Evolutionary conservation across 495 filamentous ascomycete species (phyloP), one percentile per base, ranked within the genome.

Genomic region (Aspergillus nanangensis): DNA sequence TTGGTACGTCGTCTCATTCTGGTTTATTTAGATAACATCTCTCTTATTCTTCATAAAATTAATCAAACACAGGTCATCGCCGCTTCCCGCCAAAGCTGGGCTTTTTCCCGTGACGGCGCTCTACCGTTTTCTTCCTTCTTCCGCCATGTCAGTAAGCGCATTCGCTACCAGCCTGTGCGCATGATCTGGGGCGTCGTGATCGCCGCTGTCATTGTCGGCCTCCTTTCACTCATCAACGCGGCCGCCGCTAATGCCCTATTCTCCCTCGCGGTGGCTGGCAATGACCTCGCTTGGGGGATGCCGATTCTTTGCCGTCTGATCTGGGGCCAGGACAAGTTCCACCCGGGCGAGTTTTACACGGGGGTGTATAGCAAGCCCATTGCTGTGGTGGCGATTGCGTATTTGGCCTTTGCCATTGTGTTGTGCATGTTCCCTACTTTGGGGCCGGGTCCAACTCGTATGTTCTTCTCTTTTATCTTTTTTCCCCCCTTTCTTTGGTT

Each of bases 41-140:
- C 32, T 8, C 3, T 38, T 11, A 7, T 29, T 29, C 11, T 29
- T 29, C 25, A n/a, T n/a, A n/a, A n/a, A n/a, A n/a, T n/a, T n/a
- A n/a, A n/a, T n/a, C n/a, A n/a, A n/a, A n/a, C 2, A 18, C 25
- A 70, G 70, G 54, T 77, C 32, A 71, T 86, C 25, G 81, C 81
- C 32, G 68, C 75, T 7, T 74, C 71, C 24, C 68, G 80, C 5
- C 79, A 83, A 53, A 68, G 67, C 49, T 83, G 80, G 79, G 79
- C 79, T 17, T 83, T 83, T 55, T 76, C 72, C 31, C 70, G 79
- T 7, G 79, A 83, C 50, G 77, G 77, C 21, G 78, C 77, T 14
- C 75, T 81, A 7, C 78, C 81, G 0, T 78, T 86, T 53, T 81
- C 79, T 38, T 66, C 62, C 44, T 86, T 76, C 63, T 81, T 83